These are phyloP conservation scores for Porosira glacialis DNA, from an alignment of 352 stramenopile genomes.

Conservation along the genomic window DNA sequence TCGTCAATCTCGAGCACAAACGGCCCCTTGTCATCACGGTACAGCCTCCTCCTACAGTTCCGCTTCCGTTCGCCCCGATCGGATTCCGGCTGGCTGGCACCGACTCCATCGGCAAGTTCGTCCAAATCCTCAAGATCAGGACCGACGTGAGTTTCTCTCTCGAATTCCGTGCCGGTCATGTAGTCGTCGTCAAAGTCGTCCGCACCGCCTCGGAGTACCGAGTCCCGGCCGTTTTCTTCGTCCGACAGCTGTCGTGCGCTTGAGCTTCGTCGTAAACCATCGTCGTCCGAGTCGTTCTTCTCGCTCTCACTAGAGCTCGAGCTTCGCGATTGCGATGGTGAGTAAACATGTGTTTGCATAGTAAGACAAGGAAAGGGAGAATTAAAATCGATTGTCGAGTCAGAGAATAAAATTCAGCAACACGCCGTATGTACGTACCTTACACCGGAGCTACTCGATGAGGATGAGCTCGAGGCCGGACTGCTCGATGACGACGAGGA, in stretches of 20 bases:
- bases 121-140: constrained; percentile 65
- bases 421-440: no score
- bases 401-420: no score
- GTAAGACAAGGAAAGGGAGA: no score
- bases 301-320: constrained; percentile 57
- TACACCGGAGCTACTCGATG: no score
- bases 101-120: constrained; percentile 61
- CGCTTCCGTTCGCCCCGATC: constrained; percentile 40
- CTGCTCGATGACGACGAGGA: no score
- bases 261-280: constrained; percentile 39
- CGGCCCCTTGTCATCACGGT: constrained; percentile 78
- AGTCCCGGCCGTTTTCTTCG: constrained; percentile 28
- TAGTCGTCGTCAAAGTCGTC: constrained; percentile 60
- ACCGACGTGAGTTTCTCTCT: constrained; percentile 42
- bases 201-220: no score
- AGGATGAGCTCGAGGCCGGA: no score
- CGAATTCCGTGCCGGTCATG: constrained; percentile 57
- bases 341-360: no score
- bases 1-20: constrained; percentile 82
- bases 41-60: constrained; percentile 51
- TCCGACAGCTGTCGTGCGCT: constrained; percentile 19
- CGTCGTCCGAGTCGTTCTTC: constrained; percentile 34
- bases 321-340: no score
- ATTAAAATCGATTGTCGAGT: no score
- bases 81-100: constrained; percentile 37